Percentiles rank a stretch among this genome's conserved stretches.
phyloP scores from a whole-genome alignment of 768 basidiomycete genomes.

The Podaxis carcinomalis region DNA sequence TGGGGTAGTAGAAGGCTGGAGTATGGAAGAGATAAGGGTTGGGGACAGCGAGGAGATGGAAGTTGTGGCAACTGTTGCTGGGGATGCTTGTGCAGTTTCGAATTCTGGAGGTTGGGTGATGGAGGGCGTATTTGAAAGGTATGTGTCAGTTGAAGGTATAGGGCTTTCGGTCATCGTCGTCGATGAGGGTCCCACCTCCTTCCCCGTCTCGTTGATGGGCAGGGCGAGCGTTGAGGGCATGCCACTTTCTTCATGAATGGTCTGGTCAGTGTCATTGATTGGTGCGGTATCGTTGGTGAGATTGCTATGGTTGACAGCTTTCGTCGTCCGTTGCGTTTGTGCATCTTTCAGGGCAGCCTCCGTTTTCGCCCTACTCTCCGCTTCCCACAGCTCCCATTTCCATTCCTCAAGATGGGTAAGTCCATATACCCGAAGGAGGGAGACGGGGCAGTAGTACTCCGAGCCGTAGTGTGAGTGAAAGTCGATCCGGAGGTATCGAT shows the following conservation, averaged over 20 bases:
- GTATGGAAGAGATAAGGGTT: not conserved
- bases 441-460: conserved; percentile 96
- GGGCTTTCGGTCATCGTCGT: not conserved
- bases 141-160: conserved; percentile 14
- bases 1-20: conserved; percentile 2
- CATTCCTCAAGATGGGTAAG: conserved; percentile 95
- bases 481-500: conserved; percentile 90
- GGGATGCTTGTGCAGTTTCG: not conserved
- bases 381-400: conserved; percentile 87
- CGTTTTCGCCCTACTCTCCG: conserved; percentile 51
- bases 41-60: conserved; percentile 3
- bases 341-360: conserved; percentile 30
- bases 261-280: not conserved
- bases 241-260: not conserved
- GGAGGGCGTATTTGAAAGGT: conserved; percentile 1
- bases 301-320: not conserved
- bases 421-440: conserved; percentile 89
- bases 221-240: not conserved
- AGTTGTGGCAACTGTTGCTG: not conserved
- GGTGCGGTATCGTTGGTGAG: not conserved
- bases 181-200: not conserved
- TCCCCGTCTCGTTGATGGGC: not conserved
- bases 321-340: conserved; percentile 5
- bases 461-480: conserved; percentile 91
- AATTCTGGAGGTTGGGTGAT: not conserved